Conservation (phyloP, 1,139 yeast species). For the Sugiyamaella sp. region DNA sequence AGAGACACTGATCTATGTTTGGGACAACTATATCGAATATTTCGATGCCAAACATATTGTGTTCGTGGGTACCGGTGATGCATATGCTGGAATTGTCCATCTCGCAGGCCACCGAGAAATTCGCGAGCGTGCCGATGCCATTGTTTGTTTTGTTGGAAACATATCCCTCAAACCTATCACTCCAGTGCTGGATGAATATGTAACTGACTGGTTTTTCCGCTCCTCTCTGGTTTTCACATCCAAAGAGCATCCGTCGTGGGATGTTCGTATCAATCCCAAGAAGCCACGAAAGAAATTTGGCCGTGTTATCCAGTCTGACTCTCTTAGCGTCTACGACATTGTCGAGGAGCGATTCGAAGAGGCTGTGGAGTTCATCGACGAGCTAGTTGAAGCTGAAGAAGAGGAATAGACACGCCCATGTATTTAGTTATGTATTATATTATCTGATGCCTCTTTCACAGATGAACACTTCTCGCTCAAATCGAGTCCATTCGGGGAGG, state of each 20-base stretch:
- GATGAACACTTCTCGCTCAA: background rate
- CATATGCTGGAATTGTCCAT: slow-evolving; percentile 86
- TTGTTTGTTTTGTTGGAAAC: slow-evolving; percentile 70
- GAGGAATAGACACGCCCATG: slow-evolving; percentile 16
- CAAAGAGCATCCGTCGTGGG: slow-evolving; percentile 78
- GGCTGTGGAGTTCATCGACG: slow-evolving; percentile 79
- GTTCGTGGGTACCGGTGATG: slow-evolving; percentile 87
- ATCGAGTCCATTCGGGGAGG: background rate
- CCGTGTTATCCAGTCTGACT: slow-evolving; percentile 72
- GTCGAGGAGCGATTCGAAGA: slow-evolving; percentile 84
- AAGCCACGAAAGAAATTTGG: slow-evolving; percentile 91
- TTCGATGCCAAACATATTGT: slow-evolving; percentile 72
- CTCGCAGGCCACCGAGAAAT: slow-evolving; percentile 78
- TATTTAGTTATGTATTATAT: slow-evolving; percentile 13
- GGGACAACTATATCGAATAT: slow-evolving; percentile 89
- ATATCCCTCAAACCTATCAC: slow-evolving; percentile 72
- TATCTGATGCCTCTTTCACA: background rate
- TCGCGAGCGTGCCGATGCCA: slow-evolving; percentile 69
- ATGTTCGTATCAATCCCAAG: slow-evolving; percentile 54
- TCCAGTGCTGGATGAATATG: slow-evolving; percentile 84
- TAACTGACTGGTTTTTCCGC: slow-evolving; percentile 89
- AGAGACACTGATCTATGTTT: slow-evolving; percentile 73
- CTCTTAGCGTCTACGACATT: slow-evolving; percentile 71
- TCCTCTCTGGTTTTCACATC: slow-evolving; percentile 84
- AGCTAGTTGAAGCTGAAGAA: slow-evolving; percentile 57